Evolutionary conservation across 768 basidiomycete species (phyloP), one percentile per base, ranked within the genome.

Genomic region (Termitomyces bulborhizus): DNA sequence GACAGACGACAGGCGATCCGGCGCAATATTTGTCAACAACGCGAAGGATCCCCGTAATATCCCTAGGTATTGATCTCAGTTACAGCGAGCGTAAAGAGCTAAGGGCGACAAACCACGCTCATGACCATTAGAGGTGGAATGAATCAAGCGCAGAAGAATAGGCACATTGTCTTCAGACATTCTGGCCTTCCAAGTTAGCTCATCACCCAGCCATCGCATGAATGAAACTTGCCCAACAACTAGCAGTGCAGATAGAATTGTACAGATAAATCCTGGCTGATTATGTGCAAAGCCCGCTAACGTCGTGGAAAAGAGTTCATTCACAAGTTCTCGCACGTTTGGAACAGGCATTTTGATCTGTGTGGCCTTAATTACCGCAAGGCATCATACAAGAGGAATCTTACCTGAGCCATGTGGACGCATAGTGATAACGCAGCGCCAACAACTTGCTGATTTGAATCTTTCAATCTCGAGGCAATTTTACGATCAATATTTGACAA

Each of bases 381-480:
- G 15, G 13, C 21, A 37, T 31, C n/a, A 9, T 18, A 37, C 13
- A 16, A 26, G 29, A 49, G 21, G 53, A 41, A 11, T 54, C 56
- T 54, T 31, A 69, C 73, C 58, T 65, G 61, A 7, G 61, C 41
- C 51, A 69, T 57, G 24, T 58, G 56, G 45, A 60, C 48, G 48
- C 69, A 68, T 15, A 74, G 63, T 6, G 68, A 64, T 31, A 82
- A 64, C 3, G 83, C 80, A 26, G 81, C 78, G 54, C 66, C 66
- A 29, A 71, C 70, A 1, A 85, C 82, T 5, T 64, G 58, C 6
- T 66, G 60, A 47, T 82, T 71, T 6, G 67, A 53, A 60, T 86
- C 82, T 29, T 69, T 60, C 32, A 83, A 56, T 43, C 78, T 69
- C 54, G 67, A 73, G 32, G 72, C 34, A 12, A 80, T 57, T 49